Evolutionary conservation across 257 asterid genomes (phyloP).

Genomic region (Ligustrum vulgare): DNA sequence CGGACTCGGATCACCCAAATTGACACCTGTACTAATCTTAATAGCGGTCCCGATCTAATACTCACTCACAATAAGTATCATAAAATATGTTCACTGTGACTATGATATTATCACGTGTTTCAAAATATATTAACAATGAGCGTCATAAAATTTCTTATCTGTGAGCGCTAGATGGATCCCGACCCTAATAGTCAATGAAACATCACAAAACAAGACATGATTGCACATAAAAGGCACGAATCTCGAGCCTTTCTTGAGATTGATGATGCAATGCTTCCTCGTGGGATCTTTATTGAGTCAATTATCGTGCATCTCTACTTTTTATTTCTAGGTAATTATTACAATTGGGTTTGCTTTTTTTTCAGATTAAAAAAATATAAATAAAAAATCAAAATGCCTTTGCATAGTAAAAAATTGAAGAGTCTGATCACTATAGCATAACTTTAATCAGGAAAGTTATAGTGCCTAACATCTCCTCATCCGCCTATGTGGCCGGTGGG

Average conservation of each 20-base stretch:
- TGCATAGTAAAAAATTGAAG: neutral
- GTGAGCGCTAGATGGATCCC: no score
- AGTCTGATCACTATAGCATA: slow-evolving; percentile 20
- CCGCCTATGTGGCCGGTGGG: no score
- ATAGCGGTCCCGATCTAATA: no score
- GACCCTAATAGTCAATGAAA: neutral
- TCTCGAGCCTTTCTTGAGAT: slow-evolving; percentile 61
- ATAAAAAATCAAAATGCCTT: neutral
- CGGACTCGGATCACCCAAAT: no score
- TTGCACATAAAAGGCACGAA: slow-evolving; percentile 42
- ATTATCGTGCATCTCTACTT: slow-evolving; percentile 21
- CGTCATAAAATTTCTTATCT: no score
- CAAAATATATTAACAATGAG: no score
- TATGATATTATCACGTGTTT: no score
- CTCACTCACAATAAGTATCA: no score
- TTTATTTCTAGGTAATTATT: neutral
- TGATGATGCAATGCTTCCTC: slow-evolving; percentile 41
- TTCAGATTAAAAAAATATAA: slow-evolving; percentile 9
- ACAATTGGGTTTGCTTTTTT: slow-evolving; percentile 17
- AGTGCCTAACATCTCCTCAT: no score
- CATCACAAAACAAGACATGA: slow-evolving; percentile 15
- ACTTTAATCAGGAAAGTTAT: no score
- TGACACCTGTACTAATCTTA: no score
- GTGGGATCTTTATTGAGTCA: slow-evolving; percentile 38
- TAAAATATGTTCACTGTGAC: no score